Percentiles rank a stretch among this genome's conserved stretches.
These are phyloP conservation scores for Trebouxia sp. DNA, from an alignment of 139 green algal genomes.

Conservation along the genomic window DNA sequence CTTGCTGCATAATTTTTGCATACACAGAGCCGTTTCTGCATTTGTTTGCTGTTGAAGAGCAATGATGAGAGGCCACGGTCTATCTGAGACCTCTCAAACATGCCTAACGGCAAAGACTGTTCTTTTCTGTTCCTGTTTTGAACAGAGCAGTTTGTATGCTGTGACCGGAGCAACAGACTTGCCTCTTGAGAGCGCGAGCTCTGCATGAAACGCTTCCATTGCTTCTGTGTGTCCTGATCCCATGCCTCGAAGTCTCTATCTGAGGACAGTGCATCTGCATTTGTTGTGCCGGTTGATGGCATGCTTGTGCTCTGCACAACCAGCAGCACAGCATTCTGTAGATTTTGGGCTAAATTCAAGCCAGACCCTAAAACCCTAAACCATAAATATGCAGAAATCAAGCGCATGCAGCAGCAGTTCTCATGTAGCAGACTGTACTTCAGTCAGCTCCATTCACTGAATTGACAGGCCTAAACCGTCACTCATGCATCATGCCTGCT, in stretches of 20 bases:
- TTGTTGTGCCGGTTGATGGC: not conserved
- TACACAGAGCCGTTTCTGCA: not conserved
- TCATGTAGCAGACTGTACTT: not conserved
- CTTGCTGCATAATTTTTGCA: no score
- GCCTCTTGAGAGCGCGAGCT: slow-evolving; percentile 12
- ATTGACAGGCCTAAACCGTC: no score
- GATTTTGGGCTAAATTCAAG: not conserved
- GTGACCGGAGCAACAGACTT: not conserved
- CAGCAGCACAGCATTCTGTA: no score
- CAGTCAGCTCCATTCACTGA: not conserved
- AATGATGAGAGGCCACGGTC: not conserved
- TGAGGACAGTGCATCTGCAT: not conserved
- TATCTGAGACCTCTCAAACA: no score
- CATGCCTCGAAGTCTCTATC: not conserved
- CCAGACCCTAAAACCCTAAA: no score
- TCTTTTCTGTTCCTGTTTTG: not conserved
- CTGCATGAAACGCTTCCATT: slow-evolving; percentile 29
- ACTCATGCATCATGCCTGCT: no score
- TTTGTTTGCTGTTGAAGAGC: not conserved
- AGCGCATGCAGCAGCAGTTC: not conserved
- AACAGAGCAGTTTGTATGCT: no score
- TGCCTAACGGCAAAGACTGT: not conserved
- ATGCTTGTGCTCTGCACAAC: no score
- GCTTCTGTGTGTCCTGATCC: slow-evolving; percentile 24
- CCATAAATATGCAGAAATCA: no score